phyloP scores from a whole-genome alignment of 23 red algal species.

The Rhodosorus marinus region DNA sequence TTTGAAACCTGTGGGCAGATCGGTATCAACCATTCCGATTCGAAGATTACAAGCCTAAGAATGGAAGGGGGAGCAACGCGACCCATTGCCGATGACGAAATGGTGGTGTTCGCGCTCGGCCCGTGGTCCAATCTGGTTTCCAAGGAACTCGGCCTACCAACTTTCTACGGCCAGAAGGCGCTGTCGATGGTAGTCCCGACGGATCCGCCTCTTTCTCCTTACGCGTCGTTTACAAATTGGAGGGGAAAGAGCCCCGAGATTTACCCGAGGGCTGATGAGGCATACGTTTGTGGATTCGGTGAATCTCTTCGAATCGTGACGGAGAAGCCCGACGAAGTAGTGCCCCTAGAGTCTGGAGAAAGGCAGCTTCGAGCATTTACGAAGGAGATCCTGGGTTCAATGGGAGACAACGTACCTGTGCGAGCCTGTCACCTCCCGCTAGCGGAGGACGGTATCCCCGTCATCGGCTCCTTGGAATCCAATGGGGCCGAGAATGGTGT shows the following conservation, averaged over 20 bases:
- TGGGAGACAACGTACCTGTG: too few relatives aligned
- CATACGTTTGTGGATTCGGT: conserved; percentile 21
- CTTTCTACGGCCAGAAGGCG: conserved; percentile 22
- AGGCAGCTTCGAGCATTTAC: conserved; percentile 9
- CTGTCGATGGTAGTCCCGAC: neutral
- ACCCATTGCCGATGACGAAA: too few relatives aligned
- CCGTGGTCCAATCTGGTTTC: conserved; percentile 27
- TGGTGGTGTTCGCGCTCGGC: conserved; percentile 30
- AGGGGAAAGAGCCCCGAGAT: conserved; percentile 6
- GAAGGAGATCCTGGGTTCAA: too few relatives aligned
- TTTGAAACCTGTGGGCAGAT: too few relatives aligned
- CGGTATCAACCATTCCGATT: too few relatives aligned
- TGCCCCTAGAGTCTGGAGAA: conserved; percentile 2
- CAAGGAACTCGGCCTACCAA: conserved; percentile 16
- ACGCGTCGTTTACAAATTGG: conserved; percentile 11
- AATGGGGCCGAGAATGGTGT: neutral
- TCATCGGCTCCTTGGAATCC: neutral
- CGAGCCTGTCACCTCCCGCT: neutral
- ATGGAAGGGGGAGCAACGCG: too few relatives aligned
- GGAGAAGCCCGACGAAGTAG: conserved; percentile 2
- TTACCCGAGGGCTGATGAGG: conserved; percentile 30
- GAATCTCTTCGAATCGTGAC: conserved; percentile 2
- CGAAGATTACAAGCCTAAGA: too few relatives aligned
- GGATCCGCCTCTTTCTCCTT: conserved; percentile 5
- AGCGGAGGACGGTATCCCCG: neutral